A percentile compares a stretch with the other conserved stretches of the same genome.
Conservation (phyloP, 108 stramenopile genomes). For the Fragilaria radians region DNA sequence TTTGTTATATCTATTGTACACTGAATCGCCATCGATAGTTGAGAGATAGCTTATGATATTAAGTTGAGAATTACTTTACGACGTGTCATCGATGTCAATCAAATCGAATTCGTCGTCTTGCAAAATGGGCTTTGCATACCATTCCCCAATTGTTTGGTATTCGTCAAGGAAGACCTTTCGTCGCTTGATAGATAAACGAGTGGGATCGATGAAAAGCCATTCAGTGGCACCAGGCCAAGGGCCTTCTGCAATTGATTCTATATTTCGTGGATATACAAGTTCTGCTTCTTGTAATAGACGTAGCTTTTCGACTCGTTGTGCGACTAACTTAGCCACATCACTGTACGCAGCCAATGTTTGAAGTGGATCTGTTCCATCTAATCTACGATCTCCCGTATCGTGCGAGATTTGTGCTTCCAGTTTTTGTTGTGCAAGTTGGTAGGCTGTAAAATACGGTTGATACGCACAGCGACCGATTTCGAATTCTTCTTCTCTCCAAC, state of each 20-base stretch:
- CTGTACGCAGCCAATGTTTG: constrained; percentile 30
- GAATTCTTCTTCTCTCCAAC: constrained; percentile 47
- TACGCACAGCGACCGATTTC: constrained; percentile 24
- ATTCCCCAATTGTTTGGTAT: not conserved
- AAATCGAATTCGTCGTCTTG: not conserved
- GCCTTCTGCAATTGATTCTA: no score
- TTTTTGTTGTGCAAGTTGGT: constrained; percentile 24
- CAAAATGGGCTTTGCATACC: not conserved
- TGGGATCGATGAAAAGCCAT: not conserved
- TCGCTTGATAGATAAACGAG: not conserved
- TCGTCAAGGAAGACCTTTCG: not conserved
- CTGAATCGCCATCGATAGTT: not conserved
- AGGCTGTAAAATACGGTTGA: constrained; percentile 28
- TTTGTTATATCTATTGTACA: not conserved
- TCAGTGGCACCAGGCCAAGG: constrained; percentile 4
- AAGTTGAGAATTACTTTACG: not conserved
- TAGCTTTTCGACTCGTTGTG: constrained; percentile 30
- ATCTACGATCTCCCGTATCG: constrained; percentile 59
- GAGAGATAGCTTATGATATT: not conserved
- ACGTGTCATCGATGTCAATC: not conserved
- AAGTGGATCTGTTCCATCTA: constrained; percentile 62
- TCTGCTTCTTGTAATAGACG: constrained; percentile 31
- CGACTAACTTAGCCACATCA: constrained; percentile 32
- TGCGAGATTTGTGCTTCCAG: constrained; percentile 47
- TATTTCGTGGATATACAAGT: constrained; percentile 13